These are phyloP conservation scores for Umbilicaria muhlenbergii DNA, from an alignment of 495 filamentous ascomycete species.

Conservation along the genomic window DNA sequence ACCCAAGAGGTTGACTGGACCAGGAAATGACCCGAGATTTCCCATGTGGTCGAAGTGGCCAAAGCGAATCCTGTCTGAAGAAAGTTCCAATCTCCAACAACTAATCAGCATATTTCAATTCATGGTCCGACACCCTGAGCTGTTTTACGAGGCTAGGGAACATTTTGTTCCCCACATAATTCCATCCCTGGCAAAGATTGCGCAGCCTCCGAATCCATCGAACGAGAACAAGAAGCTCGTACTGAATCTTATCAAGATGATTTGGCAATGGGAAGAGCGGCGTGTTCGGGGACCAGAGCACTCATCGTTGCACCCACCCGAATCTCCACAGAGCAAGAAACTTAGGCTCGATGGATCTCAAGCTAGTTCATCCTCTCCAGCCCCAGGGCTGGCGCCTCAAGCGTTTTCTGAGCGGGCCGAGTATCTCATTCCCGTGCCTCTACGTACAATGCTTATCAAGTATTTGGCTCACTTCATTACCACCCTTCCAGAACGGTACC, in stretches of 20 bases:
- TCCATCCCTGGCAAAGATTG: constrained; percentile 74
- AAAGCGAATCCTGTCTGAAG: constrained; percentile 79
- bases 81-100: constrained; percentile 92
- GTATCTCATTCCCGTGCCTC: constrained; percentile 47
- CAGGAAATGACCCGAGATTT: constrained; percentile 37
- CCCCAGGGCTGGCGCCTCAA: constrained; percentile 32
- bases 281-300: constrained; percentile 43
- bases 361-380: constrained; percentile 20
- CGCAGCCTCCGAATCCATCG: constrained; percentile 60
- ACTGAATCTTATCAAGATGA: constrained; percentile 72
- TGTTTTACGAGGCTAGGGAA: constrained; percentile 91
- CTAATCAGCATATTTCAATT: constrained; percentile 97
- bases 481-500: constrained; percentile 68
- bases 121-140: constrained; percentile 74
- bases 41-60: constrained; percentile 84
- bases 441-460: constrained; percentile 66
- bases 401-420: constrained; percentile 41
- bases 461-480: constrained; percentile 92
- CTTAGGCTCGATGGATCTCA: constrained; percentile 50
- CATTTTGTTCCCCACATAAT: constrained; percentile 82
- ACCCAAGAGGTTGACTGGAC: constrained; percentile 40
- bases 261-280: constrained; percentile 85
- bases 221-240: constrained; percentile 89
- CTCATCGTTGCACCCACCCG: constrained; percentile 36
- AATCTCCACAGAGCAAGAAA: constrained; percentile 62